Base-by-base conservation (phyloP, 2,329 filamentous ascomycete genomes). In the Penicillium verrucosum region DNA sequence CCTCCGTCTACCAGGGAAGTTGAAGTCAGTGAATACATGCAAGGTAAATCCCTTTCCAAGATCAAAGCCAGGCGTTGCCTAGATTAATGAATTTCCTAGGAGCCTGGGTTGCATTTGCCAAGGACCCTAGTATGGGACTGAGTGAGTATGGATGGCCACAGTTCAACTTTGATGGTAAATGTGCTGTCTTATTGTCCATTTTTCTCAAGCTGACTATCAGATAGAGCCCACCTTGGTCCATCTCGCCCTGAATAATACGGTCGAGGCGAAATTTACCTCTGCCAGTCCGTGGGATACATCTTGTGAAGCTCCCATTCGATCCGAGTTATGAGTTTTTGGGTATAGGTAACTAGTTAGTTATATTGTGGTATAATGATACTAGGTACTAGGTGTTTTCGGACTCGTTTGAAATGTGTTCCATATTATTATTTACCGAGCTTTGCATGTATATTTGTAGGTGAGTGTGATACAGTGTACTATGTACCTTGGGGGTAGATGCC, bases 21-120 rank as follows among this genome's bases (percentile, higher is more conserved):
- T n/a, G 14, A 51, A 25, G 58, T 44, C 16, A 58, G 58, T 21
- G 49, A 25, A 34, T 56, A 56, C 18, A 60, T 61, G 2, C 60
- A 61, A 51, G 58, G 60, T 60, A 51, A 51, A 12, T 23, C 30
- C 6, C 25, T 42, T 42, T 23, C 11, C 5, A 2, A 5, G 12
- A 21, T 21, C 0, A 27, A 9, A 9, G 12, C 12, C 1, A 8
- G 23, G 11, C 10, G 27, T 38, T 30, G 14, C 1, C 4, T 30
- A 11, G 18, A 47, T 25, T 56, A 6, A 56, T 2, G 9, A 12
- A 40, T 46, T 11, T 25, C 2, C 5, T 44, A 54, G 54, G 38
- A 23, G 54, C 54, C 3, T 53, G 57, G 57, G 45, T 57, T 50
- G 34, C 44, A 29, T 59, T 59, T 52, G 54, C 57, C 25, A 57